phyloP scores from a whole-genome alignment of 352 stramenopile genomes.

The Phytophthora macrochlamydospora region DNA sequence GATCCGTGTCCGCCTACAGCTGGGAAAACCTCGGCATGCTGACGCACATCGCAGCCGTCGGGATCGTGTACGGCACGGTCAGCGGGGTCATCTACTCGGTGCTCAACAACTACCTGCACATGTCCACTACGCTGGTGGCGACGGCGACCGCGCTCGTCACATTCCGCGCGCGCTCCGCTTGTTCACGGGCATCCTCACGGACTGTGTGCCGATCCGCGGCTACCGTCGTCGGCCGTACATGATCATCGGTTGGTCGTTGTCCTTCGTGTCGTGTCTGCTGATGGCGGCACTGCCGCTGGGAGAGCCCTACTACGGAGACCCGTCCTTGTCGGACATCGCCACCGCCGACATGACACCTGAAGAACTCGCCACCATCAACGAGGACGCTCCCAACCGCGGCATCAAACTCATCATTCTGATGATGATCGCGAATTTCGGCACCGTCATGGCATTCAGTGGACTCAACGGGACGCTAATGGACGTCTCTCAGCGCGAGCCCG shows the following conservation, averaged over 20 bases:
- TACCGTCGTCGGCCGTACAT: conserved; percentile 86
- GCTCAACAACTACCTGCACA: conserved; percentile 65
- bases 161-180: conserved; percentile 49
- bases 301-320: conserved; percentile 49
- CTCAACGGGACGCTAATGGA: conserved; percentile 66
- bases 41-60: conserved; percentile 46
- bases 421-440: conserved; percentile 74
- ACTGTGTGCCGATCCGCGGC: conserved; percentile 77
- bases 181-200: conserved; percentile 70
- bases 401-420: conserved; percentile 65
- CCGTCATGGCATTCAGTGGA: conserved; percentile 76
- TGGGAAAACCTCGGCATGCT: conserved; percentile 48
- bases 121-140: conserved; percentile 46
- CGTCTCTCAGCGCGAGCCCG: conserved; percentile 52
- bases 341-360: conserved; percentile 34
- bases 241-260: conserved; percentile 62
- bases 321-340: conserved; percentile 26
- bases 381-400: conserved; percentile 41
- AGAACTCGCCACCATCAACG: conserved; percentile 43
- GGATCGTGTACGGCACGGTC: conserved; percentile 46
- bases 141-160: conserved; percentile 49
- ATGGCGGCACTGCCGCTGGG: conserved; percentile 50
- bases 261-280: conserved; percentile 40
- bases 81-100: conserved; percentile 52
- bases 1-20: conserved; percentile 28